A percentile compares a stretch with the other conserved stretches of the same genome.
Conservation (phyloP, 495 filamentous ascomycete species). For the Lasiosphaeris hirsuta region DNA sequence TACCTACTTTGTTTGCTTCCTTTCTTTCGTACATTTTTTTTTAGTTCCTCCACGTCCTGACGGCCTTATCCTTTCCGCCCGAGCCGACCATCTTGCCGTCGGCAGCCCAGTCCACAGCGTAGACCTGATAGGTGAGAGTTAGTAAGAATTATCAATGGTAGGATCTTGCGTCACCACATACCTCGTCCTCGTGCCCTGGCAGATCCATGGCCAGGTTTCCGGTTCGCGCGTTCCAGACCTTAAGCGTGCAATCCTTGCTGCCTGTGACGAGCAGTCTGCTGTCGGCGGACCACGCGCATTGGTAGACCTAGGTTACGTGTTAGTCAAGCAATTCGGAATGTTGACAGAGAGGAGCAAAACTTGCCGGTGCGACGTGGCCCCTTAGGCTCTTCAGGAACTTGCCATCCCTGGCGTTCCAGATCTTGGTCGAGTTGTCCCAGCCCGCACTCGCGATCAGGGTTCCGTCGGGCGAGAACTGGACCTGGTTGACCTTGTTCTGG, state of each 20-base stretch:
- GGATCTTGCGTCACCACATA: slow-evolving; percentile 58
- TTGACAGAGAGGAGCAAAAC: neutral
- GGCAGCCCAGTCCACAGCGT: slow-evolving; percentile 56
- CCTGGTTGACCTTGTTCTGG: slow-evolving; percentile 94
- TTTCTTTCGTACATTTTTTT: neutral
- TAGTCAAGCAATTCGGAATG: neutral
- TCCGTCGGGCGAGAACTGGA: slow-evolving; percentile 89
- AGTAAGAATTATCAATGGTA: neutral
- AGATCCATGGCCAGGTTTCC: slow-evolving; percentile 82
- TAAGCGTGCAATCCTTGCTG: slow-evolving; percentile 90
- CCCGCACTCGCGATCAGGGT: slow-evolving; percentile 78
- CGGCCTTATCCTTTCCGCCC: slow-evolving; percentile 89
- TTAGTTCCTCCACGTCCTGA: slow-evolving; percentile 73
- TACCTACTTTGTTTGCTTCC: neutral
- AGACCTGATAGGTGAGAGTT: slow-evolving; percentile 33
- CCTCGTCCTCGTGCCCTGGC: slow-evolving; percentile 91
- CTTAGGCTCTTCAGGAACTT: slow-evolving; percentile 82
- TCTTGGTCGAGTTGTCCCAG: slow-evolving; percentile 70
- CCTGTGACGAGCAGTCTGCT: slow-evolving; percentile 78
- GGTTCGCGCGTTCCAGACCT: slow-evolving; percentile 85
- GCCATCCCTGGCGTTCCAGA: slow-evolving; percentile 51
- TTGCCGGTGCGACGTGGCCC: slow-evolving; percentile 78
- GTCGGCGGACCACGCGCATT: slow-evolving; percentile 86
- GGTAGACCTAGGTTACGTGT: slow-evolving; percentile 57
- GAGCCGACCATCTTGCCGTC: slow-evolving; percentile 46